Percentiles rank a stretch among this genome's conserved stretches.
Evolutionary conservation across 495 filamentous ascomycete genomes (phyloP).

Genomic region (Daldinia decipiens): DNA sequence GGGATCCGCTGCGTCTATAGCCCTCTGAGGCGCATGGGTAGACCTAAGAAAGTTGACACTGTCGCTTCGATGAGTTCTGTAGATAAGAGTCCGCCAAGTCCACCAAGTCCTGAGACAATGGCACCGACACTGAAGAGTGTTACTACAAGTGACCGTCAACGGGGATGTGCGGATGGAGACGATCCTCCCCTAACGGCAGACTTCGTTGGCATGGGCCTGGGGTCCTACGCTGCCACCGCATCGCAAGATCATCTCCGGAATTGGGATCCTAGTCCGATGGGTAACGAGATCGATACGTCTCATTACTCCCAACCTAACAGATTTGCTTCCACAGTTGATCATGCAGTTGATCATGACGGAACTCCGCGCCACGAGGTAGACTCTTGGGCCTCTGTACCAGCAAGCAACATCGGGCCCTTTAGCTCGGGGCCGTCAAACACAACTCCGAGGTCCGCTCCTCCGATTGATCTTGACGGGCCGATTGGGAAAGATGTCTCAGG

Average conservation of each 20-base stretch:
- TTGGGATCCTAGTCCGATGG: neutral
- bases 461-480: neutral
- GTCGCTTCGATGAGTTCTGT: neutral
- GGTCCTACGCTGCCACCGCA: neutral
- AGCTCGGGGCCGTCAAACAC: neutral
- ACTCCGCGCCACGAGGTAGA: neutral
- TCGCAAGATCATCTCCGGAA: neutral
- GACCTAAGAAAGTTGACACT: neutral
- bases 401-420: neutral
- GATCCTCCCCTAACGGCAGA: neutral
- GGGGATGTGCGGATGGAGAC: neutral
- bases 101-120: neutral
- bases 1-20: slow-evolving; percentile 23
- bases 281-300: neutral
- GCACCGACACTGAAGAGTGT: neutral
- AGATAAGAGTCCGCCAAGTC: neutral
- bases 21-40: neutral
- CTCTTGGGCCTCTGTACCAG: neutral
- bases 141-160: neutral
- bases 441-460: slow-evolving; percentile 3
- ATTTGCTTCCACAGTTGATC: neutral
- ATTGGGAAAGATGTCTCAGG: too few species aligned
- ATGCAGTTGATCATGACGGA: neutral
- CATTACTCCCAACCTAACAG: neutral
- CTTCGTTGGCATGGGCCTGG: neutral